phyloP scores from a whole-genome alignment of 208 protist genomes.

The Trypanosoma caninum region DNA sequence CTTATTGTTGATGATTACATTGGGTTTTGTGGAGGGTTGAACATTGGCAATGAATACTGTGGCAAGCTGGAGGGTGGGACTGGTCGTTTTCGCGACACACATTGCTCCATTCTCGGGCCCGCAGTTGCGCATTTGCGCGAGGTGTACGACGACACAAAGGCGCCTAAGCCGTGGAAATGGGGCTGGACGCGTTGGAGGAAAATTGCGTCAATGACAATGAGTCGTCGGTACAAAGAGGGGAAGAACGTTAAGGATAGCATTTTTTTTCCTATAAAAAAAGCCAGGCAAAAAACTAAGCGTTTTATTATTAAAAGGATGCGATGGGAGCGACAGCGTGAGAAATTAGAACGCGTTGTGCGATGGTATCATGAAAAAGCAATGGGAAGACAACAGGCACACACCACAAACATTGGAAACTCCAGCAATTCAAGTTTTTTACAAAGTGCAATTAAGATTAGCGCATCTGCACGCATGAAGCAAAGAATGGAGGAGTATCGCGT shows the following conservation, averaged over 20 bases:
- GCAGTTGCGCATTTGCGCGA: constrained; percentile 69
- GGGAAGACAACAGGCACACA: not conserved
- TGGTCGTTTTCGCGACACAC: constrained; percentile 85
- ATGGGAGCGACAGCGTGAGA: constrained; percentile 28
- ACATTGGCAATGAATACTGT: constrained; percentile 92
- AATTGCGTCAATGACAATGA: constrained; percentile 65
- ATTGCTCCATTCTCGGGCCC: constrained; percentile 74
- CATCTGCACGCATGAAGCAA: constrained; percentile 37
- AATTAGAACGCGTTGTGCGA: constrained; percentile 12
- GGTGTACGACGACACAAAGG: constrained; percentile 86
- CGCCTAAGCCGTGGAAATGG: constrained; percentile 81
- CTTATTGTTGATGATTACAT: constrained; percentile 74
- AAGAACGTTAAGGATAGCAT: constrained; percentile 24
- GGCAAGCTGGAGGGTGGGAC: constrained; percentile 54
- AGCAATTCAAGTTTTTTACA: too few relatives aligned
- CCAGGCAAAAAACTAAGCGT: constrained; percentile 20
- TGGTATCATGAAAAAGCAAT: constrained; percentile 8
- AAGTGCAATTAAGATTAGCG: not conserved
- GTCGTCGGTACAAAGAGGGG: constrained; percentile 35
- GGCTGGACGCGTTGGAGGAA: constrained; percentile 70
- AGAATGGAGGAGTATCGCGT: constrained; percentile 38
- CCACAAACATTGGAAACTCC: not conserved
- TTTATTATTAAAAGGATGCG: constrained; percentile 41
- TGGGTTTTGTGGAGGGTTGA: constrained; percentile 92
- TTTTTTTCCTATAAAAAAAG: constrained; percentile 27